A percentile compares a stretch with the other conserved stretches of the same genome.
Evolutionary conservation across 352 stramenopile species (phyloP).

Genomic region (Globisporangium abappressorium): DNA sequence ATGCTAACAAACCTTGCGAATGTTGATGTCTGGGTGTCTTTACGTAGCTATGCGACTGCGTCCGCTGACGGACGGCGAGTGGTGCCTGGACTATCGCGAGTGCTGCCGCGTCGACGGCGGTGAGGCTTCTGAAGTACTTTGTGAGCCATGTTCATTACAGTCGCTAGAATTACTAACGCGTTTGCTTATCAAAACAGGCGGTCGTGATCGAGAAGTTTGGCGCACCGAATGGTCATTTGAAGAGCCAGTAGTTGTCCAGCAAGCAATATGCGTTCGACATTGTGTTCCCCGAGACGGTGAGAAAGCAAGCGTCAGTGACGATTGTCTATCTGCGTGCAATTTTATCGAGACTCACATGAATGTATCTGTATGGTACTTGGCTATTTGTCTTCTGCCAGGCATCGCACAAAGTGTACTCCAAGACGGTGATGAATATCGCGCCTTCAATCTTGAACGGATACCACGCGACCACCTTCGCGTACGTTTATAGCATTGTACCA

Average conservation of each 20-base stretch:
- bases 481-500: slow-evolving; percentile 4
- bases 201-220: slow-evolving; percentile 63
- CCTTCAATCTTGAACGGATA: slow-evolving; percentile 72
- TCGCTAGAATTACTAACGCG: not conserved
- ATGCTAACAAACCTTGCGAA: not conserved
- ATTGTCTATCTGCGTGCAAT: not conserved
- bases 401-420: slow-evolving; percentile 49
- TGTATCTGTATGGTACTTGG: no score
- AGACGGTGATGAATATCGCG: slow-evolving; percentile 57
- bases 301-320: not conserved
- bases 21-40: not conserved
- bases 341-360: not conserved
- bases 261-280: slow-evolving; percentile 68
- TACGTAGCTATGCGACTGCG: slow-evolving; percentile 56
- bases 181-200: slow-evolving; percentile 23
- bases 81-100: slow-evolving; percentile 40
- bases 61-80: slow-evolving; percentile 40
- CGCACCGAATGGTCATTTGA: slow-evolving; percentile 39
- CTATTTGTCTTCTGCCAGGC: slow-evolving; percentile 14
- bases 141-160: not conserved
- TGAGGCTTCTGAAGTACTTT: slow-evolving; percentile 5
- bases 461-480: slow-evolving; percentile 82
- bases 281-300: slow-evolving; percentile 39
- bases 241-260: slow-evolving; percentile 47
- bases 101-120: slow-evolving; percentile 53